Percentiles rank a stretch among this genome's conserved stretches.
These are phyloP conservation scores for Pseudozyma sp. DNA, from an alignment of 1,284 basidiomycete genomes.

Conservation along the genomic window DNA sequence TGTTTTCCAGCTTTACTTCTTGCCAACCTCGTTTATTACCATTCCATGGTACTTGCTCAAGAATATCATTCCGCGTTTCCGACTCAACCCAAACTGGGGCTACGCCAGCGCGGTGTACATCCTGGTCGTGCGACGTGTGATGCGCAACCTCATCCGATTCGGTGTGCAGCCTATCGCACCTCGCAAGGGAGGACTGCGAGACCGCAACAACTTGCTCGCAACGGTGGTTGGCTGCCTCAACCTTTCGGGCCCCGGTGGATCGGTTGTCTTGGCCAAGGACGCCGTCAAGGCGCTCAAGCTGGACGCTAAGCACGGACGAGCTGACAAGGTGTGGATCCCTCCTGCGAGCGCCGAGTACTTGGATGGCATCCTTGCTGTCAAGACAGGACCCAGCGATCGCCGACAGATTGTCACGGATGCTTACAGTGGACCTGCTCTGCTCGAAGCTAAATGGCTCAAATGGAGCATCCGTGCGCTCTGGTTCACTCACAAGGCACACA, in stretches of 20 bases:
- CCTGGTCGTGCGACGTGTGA: constrained; percentile 50
- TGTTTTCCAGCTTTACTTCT: constrained; percentile 59
- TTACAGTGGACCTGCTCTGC: constrained; percentile 61
- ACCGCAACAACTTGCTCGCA: constrained; percentile 53
- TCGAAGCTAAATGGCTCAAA: constrained; percentile 65
- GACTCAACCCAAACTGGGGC: constrained; percentile 54
- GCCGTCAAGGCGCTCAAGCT: constrained; percentile 54
- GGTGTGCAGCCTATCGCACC: constrained; percentile 61
- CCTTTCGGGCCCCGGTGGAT: constrained; percentile 60
- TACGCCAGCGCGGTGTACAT: constrained; percentile 51
- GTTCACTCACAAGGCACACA: constrained; percentile 60
- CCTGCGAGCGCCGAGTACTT: constrained; percentile 59
- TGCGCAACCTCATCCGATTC: constrained; percentile 56
- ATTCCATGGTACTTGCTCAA: constrained; percentile 56
- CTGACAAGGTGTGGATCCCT: constrained; percentile 64
- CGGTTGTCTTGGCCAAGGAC: constrained; percentile 47
- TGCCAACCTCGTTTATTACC: constrained; percentile 49
- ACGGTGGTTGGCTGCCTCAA: constrained; percentile 51
- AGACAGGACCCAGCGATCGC: constrained; percentile 41
- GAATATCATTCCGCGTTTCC: constrained; percentile 46
- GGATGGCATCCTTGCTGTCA: constrained; percentile 60
- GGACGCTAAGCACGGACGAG: constrained; percentile 37
- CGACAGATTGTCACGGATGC: constrained; percentile 34
- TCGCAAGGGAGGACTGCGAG: constrained; percentile 59
- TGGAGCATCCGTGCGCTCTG: constrained; percentile 57